Evolutionary conservation across 805 yeast genomes (phyloP).

Genomic region (Candida peoriensis): DNA sequence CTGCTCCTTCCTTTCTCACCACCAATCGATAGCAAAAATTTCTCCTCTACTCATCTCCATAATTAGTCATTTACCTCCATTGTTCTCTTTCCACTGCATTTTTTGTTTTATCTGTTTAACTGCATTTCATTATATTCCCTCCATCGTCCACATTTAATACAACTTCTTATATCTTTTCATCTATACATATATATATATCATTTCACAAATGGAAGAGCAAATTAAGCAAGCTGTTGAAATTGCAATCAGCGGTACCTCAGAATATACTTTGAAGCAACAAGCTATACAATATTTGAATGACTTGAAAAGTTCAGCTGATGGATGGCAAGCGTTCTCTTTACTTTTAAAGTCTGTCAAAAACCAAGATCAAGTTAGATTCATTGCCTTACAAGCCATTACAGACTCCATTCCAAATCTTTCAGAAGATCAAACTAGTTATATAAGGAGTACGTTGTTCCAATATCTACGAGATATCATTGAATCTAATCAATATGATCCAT

Average conservation of each 20-base stretch:
- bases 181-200: not conserved
- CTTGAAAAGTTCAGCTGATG: conserved; percentile 37
- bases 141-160: no score
- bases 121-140: no score
- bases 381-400: conserved; percentile 24
- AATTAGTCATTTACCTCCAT: no score
- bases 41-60: no score
- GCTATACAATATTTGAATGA: conserved; percentile 41
- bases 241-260: conserved; percentile 25
- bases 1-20: no score
- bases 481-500: conserved; percentile 28
- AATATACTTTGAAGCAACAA: conserved; percentile 22
- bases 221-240: conserved; percentile 28
- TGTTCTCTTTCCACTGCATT: no score
- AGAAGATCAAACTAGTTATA: conserved; percentile 15
- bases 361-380: conserved; percentile 24
- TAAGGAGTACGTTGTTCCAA: conserved; percentile 20
- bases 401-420: conserved; percentile 20
- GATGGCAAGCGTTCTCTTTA: conserved; percentile 42
- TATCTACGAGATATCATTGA: conserved; percentile 17
- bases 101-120: no score
- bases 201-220: conserved; percentile 18
- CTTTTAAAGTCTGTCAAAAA: conserved; percentile 29
- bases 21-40: no score
- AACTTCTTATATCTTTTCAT: no score